phyloP scores from a whole-genome alignment of 1,139 yeast genomes.

The Scheffersomyces segobiensis region DNA sequence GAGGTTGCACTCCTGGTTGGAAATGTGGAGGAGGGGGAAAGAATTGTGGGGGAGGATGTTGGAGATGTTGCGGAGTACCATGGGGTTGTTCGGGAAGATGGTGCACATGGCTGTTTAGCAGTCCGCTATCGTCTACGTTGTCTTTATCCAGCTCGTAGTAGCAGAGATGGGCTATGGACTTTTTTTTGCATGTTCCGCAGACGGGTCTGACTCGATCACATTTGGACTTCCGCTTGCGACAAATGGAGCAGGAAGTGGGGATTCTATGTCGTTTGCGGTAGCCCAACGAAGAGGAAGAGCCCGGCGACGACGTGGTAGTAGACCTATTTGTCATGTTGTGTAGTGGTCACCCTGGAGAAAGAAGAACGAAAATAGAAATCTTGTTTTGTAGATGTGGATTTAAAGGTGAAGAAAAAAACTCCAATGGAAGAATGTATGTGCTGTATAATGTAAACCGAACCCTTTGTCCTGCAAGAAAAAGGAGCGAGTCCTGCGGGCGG shows the following conservation, averaged over 20 bases:
- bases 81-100: constrained; percentile 9
- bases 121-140: constrained; percentile 7
- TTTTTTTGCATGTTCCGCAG: constrained; percentile 70
- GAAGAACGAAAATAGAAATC: background rate
- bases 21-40: background rate
- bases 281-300: background rate
- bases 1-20: background rate
- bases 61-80: constrained; percentile 6
- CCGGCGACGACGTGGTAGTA: background rate
- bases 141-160: constrained; percentile 47
- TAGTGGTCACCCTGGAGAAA: background rate
- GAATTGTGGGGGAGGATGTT: constrained; percentile 2
- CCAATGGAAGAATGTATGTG: background rate
- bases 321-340: background rate
- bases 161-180: constrained; percentile 74
- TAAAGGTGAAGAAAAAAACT: background rate
- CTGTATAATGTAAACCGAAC: background rate
- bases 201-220: constrained; percentile 70
- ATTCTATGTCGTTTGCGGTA: constrained; percentile 42
- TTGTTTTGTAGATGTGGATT: background rate
- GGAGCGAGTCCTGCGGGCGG: background rate
- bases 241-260: constrained; percentile 49
- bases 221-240: constrained; percentile 46
- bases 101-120: constrained; percentile 4
- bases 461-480: background rate